A percentile compares a stretch with the other conserved stretches of the same genome.
Conservation (phyloP, 1,284 basidiomycete species). For the Ceraceosorus guamensis region DNA sequence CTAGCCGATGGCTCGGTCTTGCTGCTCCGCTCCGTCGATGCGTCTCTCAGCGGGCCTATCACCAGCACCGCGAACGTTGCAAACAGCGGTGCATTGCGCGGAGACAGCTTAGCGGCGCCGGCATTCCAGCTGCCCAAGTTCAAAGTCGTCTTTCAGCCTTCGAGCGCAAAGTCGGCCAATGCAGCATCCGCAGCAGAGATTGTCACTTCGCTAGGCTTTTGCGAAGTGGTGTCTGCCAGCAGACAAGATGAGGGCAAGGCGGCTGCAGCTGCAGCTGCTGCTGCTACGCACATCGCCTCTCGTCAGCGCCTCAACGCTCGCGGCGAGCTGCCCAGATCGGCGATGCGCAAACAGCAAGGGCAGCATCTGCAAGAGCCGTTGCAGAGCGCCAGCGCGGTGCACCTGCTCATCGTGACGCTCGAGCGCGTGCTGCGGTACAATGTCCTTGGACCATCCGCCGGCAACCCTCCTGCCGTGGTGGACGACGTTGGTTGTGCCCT, state of each 20-base stretch:
- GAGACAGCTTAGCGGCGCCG: constrained; percentile 1
- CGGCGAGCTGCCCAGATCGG: neutral
- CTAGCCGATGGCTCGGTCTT: constrained; percentile 90
- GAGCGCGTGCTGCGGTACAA: constrained; percentile 71
- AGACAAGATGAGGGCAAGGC: no score
- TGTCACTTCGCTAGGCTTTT: constrained; percentile 83
- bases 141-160: constrained; percentile 42
- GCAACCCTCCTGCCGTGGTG: constrained; percentile 59
- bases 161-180: neutral
- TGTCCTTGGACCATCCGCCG: constrained; percentile 67
- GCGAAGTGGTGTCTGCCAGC: constrained; percentile 50
- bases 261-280: neutral
- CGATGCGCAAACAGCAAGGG: neutral
- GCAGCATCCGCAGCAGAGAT: constrained; percentile 58
- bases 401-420: constrained; percentile 81
- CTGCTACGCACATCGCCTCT: no score
- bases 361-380: no score
- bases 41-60: constrained; percentile 59
- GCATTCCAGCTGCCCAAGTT: constrained; percentile 40
- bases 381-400: constrained; percentile 39
- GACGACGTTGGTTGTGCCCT: constrained; percentile 79
- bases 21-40: constrained; percentile 80
- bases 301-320: no score
- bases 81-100: neutral
- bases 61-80: constrained; percentile 37